Conservation (phyloP, 73 alveolate genomes). For the Breviolum minutum region DNA sequence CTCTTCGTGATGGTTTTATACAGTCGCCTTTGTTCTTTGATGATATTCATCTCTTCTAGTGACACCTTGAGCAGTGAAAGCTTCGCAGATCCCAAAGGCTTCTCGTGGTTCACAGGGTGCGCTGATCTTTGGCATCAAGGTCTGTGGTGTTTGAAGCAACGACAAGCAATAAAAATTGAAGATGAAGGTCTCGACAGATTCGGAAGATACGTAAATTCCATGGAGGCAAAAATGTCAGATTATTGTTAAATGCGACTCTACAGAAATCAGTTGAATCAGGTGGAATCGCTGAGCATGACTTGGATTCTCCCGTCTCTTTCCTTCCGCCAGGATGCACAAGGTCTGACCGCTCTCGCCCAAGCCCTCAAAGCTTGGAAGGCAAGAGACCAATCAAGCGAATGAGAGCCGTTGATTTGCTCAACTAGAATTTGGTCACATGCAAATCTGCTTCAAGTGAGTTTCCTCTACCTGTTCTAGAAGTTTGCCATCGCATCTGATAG, state of each 20-base stretch:
- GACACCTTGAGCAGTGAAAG: no score
- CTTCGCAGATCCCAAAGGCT: background rate
- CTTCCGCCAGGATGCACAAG: constrained; percentile 18
- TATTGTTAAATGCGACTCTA: background rate
- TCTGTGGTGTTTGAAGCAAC: no score
- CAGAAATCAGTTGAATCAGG: background rate
- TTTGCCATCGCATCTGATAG: no score
- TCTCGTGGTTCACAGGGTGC: constrained; percentile 15
- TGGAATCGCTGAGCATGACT: background rate
- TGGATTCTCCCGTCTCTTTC: background rate
- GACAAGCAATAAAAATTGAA: no score
- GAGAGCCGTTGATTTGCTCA: background rate
- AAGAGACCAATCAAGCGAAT: background rate
- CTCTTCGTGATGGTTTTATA: background rate
- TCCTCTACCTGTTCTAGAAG: no score
- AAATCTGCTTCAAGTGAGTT: no score
- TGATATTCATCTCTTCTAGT: no score
- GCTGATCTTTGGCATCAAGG: constrained; percentile 49
- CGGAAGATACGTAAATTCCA: no score
- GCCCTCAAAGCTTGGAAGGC: constrained; percentile 85
- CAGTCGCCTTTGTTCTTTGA: background rate
- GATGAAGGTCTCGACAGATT: no score
- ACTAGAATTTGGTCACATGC: no score
- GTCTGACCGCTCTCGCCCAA: constrained; percentile 18
- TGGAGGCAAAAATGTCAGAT: no score